A percentile compares a stretch with the other conserved stretches of the same genome.
Evolutionary conservation across 768 basidiomycete species (phyloP).

Genomic region (Amanita rimosa): DNA sequence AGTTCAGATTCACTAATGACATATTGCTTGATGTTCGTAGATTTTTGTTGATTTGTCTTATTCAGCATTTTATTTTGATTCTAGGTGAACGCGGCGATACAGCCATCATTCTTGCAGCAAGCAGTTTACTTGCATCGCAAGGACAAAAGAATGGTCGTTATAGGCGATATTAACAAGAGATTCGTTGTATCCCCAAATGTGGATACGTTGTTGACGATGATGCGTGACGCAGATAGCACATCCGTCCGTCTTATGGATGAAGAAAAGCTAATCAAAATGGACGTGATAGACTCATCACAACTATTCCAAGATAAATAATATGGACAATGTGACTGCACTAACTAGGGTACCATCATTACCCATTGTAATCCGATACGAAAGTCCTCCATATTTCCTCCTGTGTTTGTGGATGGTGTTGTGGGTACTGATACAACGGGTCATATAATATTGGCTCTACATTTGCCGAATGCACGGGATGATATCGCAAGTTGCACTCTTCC

Average conservation of each 20-base stretch:
- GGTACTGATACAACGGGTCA: constrained; percentile 1
- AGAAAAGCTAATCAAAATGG: constrained; percentile 45
- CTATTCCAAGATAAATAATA: not conserved
- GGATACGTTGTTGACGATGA: constrained; percentile 55
- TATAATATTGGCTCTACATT: not conserved
- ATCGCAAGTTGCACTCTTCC: not conserved
- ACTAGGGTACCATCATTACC: not conserved
- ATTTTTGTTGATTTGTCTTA: not conserved
- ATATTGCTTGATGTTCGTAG: constrained; percentile 71
- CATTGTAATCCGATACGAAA: constrained; percentile 21
- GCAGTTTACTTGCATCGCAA: constrained; percentile 60
- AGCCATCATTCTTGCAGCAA: constrained; percentile 83
- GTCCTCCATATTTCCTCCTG: constrained; percentile 29
- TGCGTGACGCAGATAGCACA: constrained; percentile 41
- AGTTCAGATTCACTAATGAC: constrained; percentile 73
- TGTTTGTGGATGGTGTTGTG: constrained; percentile 16
- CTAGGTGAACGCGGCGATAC: constrained; percentile 74
- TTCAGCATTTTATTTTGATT: not conserved
- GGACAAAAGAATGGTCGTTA: constrained; percentile 49
- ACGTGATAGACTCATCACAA: constrained; percentile 12
- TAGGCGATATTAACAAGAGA: constrained; percentile 82
- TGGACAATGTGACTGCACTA: not conserved
- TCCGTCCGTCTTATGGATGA: constrained; percentile 23
- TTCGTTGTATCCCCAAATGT: constrained; percentile 82
- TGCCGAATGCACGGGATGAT: not conserved